These are phyloP conservation scores for Cladophialophora psammophila DNA, from an alignment of 2,329 filamentous ascomycete species.

Conservation along the genomic window DNA sequence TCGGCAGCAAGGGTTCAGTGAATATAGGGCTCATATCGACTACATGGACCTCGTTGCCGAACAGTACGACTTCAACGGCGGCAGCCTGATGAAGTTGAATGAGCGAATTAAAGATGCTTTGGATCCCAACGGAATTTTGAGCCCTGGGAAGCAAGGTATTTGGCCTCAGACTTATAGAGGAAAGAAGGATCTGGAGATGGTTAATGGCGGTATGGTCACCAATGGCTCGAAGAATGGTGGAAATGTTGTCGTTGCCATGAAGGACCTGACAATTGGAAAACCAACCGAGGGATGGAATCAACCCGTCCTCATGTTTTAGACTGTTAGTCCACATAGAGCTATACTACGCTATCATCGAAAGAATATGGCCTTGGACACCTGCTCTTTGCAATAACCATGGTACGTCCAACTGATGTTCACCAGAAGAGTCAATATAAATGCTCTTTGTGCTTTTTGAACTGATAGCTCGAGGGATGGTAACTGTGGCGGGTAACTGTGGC, in stretches of 20 bases:
- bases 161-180: slow-evolving; percentile 42
- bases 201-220: neutral
- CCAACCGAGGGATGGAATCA: neutral
- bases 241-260: neutral
- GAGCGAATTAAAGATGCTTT: slow-evolving; percentile 57
- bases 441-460: too few species aligned
- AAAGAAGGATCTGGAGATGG: neutral
- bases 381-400: too few species aligned
- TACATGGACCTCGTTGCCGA: slow-evolving; percentile 56
- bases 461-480: too few species aligned
- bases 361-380: too few species aligned
- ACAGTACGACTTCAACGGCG: slow-evolving; percentile 54
- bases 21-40: slow-evolving; percentile 56
- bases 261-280: neutral
- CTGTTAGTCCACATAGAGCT: too few species aligned
- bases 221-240: neutral
- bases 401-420: too few species aligned
- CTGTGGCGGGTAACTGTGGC: too few species aligned
- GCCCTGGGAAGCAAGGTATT: slow-evolving; percentile 57
- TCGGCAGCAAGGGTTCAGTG: slow-evolving; percentile 53
- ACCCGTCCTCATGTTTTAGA: too few species aligned
- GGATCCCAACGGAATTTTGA: slow-evolving; percentile 58
- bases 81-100: slow-evolving; percentile 53
- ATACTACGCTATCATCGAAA: too few species aligned
- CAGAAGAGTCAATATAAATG: too few species aligned